Base-by-base conservation (phyloP, 2,329 filamentous ascomycete species). In the Chaetothyriales sp. region DNA sequence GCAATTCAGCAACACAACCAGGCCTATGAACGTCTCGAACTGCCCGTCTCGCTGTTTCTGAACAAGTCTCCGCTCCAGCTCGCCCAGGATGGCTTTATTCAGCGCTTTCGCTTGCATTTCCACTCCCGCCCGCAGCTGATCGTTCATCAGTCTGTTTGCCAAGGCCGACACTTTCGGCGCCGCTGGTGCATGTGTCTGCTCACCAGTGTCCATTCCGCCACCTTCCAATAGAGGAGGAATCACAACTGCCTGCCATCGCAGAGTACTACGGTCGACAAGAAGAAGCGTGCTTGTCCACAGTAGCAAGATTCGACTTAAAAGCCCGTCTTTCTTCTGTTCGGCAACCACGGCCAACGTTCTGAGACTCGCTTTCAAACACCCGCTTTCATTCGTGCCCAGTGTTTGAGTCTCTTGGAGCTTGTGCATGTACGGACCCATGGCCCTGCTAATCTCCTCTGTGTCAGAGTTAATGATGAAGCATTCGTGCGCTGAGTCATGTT, bases 21-120 rank as follows among this genome's bases (percentile, higher is more conserved):
- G 71, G 4, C 75, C 73, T n/a, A 82, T 64, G 60, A 80, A 80
- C 0, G 77, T 81, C 54, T 77, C 74, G 51, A 81, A 80, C 46
- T 72, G 72, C 49, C 73, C 75, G 19, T 71, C 73, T 61, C 78
- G 74, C 59, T 77, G 74, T 10, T 77, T 74, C 58, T 78, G 76
- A 6, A 56, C 40, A 9, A 81, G 65, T n/a, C 77, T 72, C 18
- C 76, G 73, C 60, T 82, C 78, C 1, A 81, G 69, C 53, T 80
- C 77, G 55, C 77, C 78, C 70, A 81, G 75, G 33, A 80, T 72
- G 8, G 66, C 66, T 50, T 76, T 78, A 57, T 73, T 73, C 5
- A 80, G 66, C 49, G 69, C 67, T 13, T 71, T 68, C 37, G 76
- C 76, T 25, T 75, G 72, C 57, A 76, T 76, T 59, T 81, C 78